A percentile compares a stretch with the other conserved stretches of the same genome.
phyloP scores from a whole-genome alignment of 352 stramenopile species.

The Globisporangium acanthophoron region DNA sequence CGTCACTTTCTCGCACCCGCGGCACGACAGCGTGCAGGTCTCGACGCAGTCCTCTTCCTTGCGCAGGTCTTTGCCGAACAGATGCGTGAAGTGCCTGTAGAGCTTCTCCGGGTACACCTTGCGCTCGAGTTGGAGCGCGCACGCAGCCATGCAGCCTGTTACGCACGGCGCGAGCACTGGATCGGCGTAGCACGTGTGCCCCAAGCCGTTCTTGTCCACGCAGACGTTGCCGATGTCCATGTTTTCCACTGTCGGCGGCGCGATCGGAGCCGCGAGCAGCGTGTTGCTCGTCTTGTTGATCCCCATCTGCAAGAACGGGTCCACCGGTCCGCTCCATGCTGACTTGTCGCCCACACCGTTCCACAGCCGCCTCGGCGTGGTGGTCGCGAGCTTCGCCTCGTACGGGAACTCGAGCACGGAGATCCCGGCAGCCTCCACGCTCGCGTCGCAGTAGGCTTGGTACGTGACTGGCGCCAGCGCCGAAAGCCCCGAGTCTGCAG shows the following conservation, averaged over 20 bases:
- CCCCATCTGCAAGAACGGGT: constrained; percentile 57
- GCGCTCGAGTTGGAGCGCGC: constrained; percentile 31
- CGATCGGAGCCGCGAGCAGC: constrained; percentile 18
- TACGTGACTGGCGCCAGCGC: constrained; percentile 39
- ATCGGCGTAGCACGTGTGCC: constrained; percentile 59
- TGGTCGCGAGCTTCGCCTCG: constrained; percentile 17
- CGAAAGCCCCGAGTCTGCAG: constrained; percentile 32
- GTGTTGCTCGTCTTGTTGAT: constrained; percentile 43
- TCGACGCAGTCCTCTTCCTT: constrained; percentile 76
- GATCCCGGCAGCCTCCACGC: constrained; percentile 21
- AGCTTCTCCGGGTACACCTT: constrained; percentile 39
- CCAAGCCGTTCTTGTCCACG: constrained; percentile 48
- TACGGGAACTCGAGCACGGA: constrained; percentile 48
- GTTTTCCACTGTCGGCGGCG: constrained; percentile 9
- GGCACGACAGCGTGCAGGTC: constrained; percentile 47
- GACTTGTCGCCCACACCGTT: constrained; percentile 49
- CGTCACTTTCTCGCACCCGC: constrained; percentile 55
- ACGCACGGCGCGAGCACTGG: constrained; percentile 41
- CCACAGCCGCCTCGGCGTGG: constrained; percentile 46
- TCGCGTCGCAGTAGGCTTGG: constrained; percentile 60
- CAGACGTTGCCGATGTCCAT: constrained; percentile 45
- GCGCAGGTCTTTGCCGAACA: constrained; percentile 65
- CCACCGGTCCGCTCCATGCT: constrained; percentile 39
- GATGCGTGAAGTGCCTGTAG: constrained; percentile 42
- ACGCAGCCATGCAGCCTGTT: constrained; percentile 50